These are phyloP conservation scores for Chamaecrista fasciculata DNA, from an alignment of 306 rosid species.

Conservation along the genomic window DNA sequence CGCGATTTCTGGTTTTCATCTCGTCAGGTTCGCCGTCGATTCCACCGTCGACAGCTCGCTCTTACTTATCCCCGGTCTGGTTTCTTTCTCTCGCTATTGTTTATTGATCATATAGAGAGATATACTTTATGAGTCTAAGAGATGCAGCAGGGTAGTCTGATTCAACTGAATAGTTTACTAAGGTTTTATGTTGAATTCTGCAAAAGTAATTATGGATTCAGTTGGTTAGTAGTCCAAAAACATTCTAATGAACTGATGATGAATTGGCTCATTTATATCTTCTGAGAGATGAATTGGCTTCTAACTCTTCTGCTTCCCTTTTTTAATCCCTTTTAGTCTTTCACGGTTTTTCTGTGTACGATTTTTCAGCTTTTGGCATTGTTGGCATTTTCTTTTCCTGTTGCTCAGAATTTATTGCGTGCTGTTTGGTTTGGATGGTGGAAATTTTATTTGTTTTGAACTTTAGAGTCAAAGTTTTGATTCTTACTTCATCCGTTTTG, in stretches of 20 bases:
- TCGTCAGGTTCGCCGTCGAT: too few species aligned
- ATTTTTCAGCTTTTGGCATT: neutral
- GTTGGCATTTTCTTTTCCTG: neutral
- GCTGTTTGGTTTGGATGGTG: neutral
- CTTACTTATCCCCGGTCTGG: too few species aligned
- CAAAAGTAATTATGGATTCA: too few species aligned
- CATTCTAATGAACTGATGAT: neutral
- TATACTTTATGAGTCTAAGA: too few species aligned
- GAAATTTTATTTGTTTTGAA: neutral
- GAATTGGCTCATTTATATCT: neutral
- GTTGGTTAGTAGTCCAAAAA: neutral
- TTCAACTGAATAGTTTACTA: too few species aligned
- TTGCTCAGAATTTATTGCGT: neutral
- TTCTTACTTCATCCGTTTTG: neutral
- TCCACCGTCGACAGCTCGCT: too few species aligned
- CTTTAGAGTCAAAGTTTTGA: neutral
- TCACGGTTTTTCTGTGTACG: neutral
- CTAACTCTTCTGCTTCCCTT: neutral
- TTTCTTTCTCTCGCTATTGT: too few species aligned
- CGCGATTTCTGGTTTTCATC: too few species aligned
- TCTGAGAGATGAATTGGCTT: too few species aligned
- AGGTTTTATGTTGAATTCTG: too few species aligned
- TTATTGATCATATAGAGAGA: too few species aligned
- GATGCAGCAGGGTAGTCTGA: too few species aligned
- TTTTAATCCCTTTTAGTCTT: neutral